Evolutionary conservation across 495 filamentous ascomycete genomes (phyloP), one percentile per base, ranked within the genome.

Genomic region (Clohesyomyces aquaticus): DNA sequence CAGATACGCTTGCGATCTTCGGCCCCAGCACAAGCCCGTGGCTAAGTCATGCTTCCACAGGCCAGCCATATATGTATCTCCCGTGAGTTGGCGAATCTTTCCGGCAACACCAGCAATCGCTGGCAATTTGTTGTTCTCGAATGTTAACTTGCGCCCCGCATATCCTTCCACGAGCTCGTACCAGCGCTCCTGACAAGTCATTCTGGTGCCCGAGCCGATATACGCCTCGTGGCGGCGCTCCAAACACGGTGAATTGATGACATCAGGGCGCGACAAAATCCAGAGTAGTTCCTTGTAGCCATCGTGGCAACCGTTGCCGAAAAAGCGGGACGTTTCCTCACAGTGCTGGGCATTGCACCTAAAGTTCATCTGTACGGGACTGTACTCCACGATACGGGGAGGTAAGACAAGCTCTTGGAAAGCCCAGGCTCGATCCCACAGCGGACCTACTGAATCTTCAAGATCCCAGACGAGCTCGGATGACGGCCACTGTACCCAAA

Each of bases 361-460:
- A 8, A 47, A 47, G n/a, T n/a, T 47, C 45, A 47, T 47, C 8
- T 6, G 8, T 8, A 8, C 4, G 4, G 45, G 21, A 18, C 16
- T n/a, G 45, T 47, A 47, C 45, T 47, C 45, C 18, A 47, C 8
- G 18, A 47, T n/a, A 4, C 45, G 45, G n/a, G 45, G 45, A 47
- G 45, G 45, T n/a, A 47, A n/a, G n/a, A 47, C 45, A 47, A 47
- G 45, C n/a, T 47, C 45, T n/a, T 47, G 45, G 45, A 47, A 47
- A 47, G 45, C 45, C 45, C 45, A 47, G n/a, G 8, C 45, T 8
- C 45, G 45, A 47, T 6, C 4, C 45, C 45, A 47, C 45, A 47
- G 18, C 8, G 16, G 45, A 47, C 45, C 45, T 23, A 18, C 45
- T 47, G 45, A n/a, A 8, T 47, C 45, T 8, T 47, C 16, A 8